Conservation (phyloP, 768 basidiomycete species). For the Mycena polygramma region DNA sequence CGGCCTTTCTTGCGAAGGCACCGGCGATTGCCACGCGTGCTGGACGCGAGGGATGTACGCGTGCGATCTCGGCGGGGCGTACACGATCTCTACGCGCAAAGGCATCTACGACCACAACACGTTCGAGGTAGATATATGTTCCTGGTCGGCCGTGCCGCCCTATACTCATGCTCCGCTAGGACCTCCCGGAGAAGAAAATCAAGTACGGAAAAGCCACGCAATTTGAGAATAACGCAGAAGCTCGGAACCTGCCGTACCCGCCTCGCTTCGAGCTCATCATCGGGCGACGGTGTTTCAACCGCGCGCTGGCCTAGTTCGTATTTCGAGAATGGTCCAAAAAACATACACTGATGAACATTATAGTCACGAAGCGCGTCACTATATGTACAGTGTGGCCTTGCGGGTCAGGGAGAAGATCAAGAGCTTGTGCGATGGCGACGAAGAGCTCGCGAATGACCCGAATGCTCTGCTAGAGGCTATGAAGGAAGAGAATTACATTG, state of each 20-base stretch:
- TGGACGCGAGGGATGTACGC: slow-evolving; percentile 37
- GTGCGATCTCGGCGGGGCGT: slow-evolving; percentile 29
- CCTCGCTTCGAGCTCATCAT: slow-evolving; percentile 31
- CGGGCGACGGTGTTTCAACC: slow-evolving; percentile 32
- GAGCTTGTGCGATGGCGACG: slow-evolving; percentile 26
- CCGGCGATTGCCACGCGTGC: slow-evolving; percentile 33
- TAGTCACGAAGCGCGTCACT: slow-evolving; percentile 36
- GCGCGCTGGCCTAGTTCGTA: slow-evolving; percentile 34
- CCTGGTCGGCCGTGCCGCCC: background rate
- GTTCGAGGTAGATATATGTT: slow-evolving; percentile 20
- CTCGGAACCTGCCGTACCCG: slow-evolving; percentile 36
- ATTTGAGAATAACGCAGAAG: slow-evolving; percentile 37
- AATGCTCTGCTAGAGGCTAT: slow-evolving; percentile 28
- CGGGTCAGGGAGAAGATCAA: slow-evolving; percentile 35
- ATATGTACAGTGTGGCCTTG: slow-evolving; percentile 25
- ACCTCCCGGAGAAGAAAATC: slow-evolving; percentile 28
- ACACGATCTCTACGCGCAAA: slow-evolving; percentile 30
- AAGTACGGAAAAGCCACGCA: slow-evolving; percentile 31
- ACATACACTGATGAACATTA: slow-evolving; percentile 1
- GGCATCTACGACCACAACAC: slow-evolving; percentile 35
- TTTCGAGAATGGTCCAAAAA: background rate
- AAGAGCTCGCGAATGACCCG: slow-evolving; percentile 29
- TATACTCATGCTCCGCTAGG: slow-evolving; percentile 8
- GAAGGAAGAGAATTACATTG: slow-evolving; percentile 31
- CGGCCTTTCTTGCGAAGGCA: slow-evolving; percentile 21